Base-by-base conservation (phyloP, 805 yeast genomes). In the Dipodascopsis uninucleata region DNA sequence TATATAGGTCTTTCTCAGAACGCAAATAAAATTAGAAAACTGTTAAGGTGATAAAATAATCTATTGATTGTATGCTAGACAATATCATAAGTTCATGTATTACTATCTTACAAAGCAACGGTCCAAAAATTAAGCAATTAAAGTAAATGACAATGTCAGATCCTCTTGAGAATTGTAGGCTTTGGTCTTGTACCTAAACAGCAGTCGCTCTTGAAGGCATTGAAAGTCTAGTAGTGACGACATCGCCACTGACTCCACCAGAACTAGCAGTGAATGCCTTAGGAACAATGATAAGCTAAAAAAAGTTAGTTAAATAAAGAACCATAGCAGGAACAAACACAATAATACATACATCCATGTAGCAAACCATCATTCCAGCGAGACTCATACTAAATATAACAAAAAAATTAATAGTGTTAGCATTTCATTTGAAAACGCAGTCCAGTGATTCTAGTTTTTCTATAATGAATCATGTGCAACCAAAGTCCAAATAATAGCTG, bases 311-410 rank as follows among this genome's bases (percentile, higher is more conserved):
- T 36, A 23, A 8, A 9, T 9, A 36, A 8, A 10, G 36, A 14
- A 10, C 10, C 14, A 9, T 6, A 9, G 21, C 25, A 39, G 12
- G 4, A 12, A 7, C 14, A 5, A 9, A 6, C 7, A 5, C 38
- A 31, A 9, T 31, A 31, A 31, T 6, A 23, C 16, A 9, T 9
- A 39, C 28, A 29, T 50, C 55, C 46, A 43, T 36, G 38, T 50
- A 50, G 44, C 55, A 41, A 23, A 50, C 53, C 20, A 50, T 8
- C n/a, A 50, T 39, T 9, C 55, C 53, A 6, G 46, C 49, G 9
- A 48, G 17, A 5, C 39, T 23, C 52, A 48, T 48, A 3, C 53
- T 48, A 28, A 9, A 8, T n/a, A 12, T 8, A 7, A 16, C 23
- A 14, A 4, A n/a, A 18, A 14, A 21, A 22, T 12, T 5, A 3